Evolutionary conservation across 2,329 filamentous ascomycete genomes (phyloP), one percentile per base, ranked within the genome.

Genomic region (Talaromyces sp.): DNA sequence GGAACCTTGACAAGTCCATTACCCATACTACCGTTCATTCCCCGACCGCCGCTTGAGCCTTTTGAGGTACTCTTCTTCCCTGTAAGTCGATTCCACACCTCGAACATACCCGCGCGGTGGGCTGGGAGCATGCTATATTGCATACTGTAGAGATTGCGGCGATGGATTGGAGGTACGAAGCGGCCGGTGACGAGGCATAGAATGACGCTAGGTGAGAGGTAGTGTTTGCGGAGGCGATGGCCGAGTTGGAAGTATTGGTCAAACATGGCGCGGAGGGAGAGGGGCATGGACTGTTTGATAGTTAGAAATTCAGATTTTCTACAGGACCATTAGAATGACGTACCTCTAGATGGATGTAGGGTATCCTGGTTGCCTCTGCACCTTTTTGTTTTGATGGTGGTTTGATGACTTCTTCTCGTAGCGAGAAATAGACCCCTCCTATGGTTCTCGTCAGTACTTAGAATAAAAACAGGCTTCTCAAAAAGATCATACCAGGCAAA

Each of bases 51-150:
- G 16, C 14, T 60, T 5, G 37, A 31, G 41, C 60, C 54, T 6
- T n/a, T 43, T 3, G 62, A 56, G n/a, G 69, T 69, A 3, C 68
- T 65, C 62, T 76, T 78, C 60, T 75, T 77, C 63, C 85, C 80
- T 69, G 86, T 90, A 63, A 95, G 79, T 45, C 86, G 85, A 50
- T 85, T 83, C 95, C 96, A 99, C 76, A 98, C 89, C 74, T 97
- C 93, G 71, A 86, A 83, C 65, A 98, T 90, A 2, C 89, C 88
- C 0, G 92, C 90, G 52, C 96, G 83, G 62, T 86, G 86, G 8
- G 91, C 90, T 0, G 96, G 96, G 47, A 99, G 84, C 92, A 98
- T 98, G 80, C 92, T 96, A 78, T 99, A 99, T 79, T 99, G 95
- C 72, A 99, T 83, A 70, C 92, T 96, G 79, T 99, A 99, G 60